These are phyloP conservation scores for Russula sp. DNA, from an alignment of 768 basidiomycete genomes.

Conservation along the genomic window DNA sequence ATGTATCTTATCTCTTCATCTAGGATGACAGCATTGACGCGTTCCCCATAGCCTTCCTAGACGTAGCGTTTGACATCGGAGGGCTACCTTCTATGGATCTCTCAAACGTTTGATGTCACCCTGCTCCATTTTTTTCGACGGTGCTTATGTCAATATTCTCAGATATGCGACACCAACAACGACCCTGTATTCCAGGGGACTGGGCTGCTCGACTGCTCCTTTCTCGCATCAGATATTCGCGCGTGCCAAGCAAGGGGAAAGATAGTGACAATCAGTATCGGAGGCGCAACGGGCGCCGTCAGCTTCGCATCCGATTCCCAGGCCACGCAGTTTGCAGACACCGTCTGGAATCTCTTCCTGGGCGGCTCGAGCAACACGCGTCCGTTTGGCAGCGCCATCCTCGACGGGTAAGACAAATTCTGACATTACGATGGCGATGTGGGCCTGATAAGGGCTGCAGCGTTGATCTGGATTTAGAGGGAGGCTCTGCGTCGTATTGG, in stretches of 20 bases:
- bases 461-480: neutral
- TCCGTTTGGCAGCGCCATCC: slow-evolving; percentile 63
- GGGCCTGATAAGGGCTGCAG: neutral
- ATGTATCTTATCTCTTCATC: neutral
- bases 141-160: neutral
- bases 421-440: neutral
- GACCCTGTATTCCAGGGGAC: neutral
- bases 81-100: slow-evolving; percentile 53
- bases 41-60: slow-evolving; percentile 26
- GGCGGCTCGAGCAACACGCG: slow-evolving; percentile 55
- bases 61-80: slow-evolving; percentile 52
- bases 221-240: neutral
- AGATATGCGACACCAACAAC: neutral
- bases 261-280: neutral
- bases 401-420: slow-evolving; percentile 51
- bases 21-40: neutral
- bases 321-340: slow-evolving; percentile 27
- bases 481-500: neutral
- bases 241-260: neutral
- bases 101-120: slow-evolving; percentile 39
- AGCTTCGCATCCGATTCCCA: neutral
- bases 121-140: neutral
- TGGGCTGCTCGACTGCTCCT: neutral
- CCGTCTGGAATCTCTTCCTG: slow-evolving; percentile 67
- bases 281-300: neutral